Conservation (phyloP, 345 rosid genomes). For the Brassica napus region DNA sequence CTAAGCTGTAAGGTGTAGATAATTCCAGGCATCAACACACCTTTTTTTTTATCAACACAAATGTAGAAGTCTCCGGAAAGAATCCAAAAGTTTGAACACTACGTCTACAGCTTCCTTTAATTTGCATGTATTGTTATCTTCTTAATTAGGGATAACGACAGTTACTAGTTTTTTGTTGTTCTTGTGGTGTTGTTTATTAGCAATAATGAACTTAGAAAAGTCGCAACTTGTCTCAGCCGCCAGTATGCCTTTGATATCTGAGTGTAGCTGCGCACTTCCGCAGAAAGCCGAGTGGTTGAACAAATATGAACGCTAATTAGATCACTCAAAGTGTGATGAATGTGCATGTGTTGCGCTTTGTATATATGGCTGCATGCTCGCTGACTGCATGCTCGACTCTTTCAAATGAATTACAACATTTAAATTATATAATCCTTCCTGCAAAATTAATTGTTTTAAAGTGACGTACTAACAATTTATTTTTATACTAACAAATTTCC, state of each 20-base stretch:
- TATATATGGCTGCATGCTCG: neutral
- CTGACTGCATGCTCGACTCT: neutral
- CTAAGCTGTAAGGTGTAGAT: no score
- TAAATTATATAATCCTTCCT: no score
- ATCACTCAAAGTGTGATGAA: neutral
- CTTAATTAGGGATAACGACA: no score
- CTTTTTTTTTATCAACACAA: neutral
- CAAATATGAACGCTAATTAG: neutral
- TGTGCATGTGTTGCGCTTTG: neutral
- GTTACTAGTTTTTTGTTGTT: neutral
- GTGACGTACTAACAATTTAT: no score
- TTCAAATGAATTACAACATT: no score
- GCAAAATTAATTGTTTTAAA: no score
- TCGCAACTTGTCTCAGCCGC: neutral
- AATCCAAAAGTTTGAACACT: neutral
- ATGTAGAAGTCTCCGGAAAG: neutral
- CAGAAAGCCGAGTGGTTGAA: neutral
- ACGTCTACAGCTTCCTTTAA: no score
- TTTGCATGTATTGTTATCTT: no score
- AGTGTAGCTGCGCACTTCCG: neutral
- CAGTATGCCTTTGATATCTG: neutral
- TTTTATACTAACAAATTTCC: no score
- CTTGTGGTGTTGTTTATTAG: neutral
- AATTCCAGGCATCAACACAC: no score
- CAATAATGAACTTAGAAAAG: no score